Evolutionary conservation across 345 rosid genomes (phyloP).

Genomic region (Turritis glabra): DNA sequence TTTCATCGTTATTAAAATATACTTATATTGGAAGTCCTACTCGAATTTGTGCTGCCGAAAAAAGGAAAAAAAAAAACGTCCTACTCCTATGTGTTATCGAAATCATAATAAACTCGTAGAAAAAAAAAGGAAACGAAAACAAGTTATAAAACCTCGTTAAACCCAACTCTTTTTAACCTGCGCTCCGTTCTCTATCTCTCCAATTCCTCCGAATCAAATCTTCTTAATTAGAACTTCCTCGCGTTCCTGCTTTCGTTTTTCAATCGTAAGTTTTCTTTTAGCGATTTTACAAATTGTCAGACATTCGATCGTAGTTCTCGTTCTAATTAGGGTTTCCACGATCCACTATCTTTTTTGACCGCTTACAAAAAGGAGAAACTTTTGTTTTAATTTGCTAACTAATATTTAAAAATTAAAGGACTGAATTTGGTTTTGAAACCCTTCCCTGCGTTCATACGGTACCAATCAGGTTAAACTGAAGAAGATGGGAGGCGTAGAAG

Average conservation of each 20-base stretch:
- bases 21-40: background rate
- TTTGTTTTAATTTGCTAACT: background rate
- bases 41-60: no score
- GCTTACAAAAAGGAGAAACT: background rate
- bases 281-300: background rate
- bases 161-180: background rate
- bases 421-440: background rate
- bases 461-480: background rate
- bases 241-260: background rate
- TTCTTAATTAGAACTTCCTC: background rate
- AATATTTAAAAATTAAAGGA: background rate
- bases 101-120: background rate
- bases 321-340: background rate
- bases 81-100: background rate
- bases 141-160: conserved; percentile 9
- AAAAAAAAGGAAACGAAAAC: background rate
- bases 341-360: background rate
- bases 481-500: conserved; percentile 19
- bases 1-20: no score
- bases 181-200: background rate
- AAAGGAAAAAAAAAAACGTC: background rate
- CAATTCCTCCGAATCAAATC: background rate
- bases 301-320: background rate
- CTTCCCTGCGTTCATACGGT: background rate
- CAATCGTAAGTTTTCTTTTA: background rate